phyloP scores from a whole-genome alignment of 2,329 filamentous ascomycete species.

The Leptographium flavum region DNA sequence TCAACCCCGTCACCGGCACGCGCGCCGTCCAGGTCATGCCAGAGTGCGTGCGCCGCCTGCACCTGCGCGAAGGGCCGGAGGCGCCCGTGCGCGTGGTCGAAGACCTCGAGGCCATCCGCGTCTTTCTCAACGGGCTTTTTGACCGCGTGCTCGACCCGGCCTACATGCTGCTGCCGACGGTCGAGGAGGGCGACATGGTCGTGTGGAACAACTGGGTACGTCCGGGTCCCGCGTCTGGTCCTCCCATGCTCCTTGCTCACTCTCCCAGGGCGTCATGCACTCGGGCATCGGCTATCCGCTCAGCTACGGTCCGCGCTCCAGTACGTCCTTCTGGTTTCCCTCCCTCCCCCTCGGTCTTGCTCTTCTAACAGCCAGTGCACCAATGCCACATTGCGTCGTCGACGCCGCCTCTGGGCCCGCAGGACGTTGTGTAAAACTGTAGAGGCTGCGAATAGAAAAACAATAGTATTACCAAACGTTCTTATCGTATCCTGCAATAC shows the following conservation, averaged over 20 bases:
- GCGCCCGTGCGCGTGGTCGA: slow-evolving; percentile 22
- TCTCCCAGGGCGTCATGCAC: slow-evolving; percentile 19
- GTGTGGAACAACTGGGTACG: slow-evolving; percentile 24
- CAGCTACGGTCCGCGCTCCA: neutral
- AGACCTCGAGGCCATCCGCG: slow-evolving; percentile 22
- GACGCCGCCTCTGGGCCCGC: neutral
- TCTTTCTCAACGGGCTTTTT: slow-evolving; percentile 21
- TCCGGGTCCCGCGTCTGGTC: neutral
- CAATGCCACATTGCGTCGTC: neutral
- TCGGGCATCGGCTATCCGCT: slow-evolving; percentile 25
- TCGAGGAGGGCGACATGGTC: slow-evolving; percentile 26
- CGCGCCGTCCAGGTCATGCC: slow-evolving; percentile 27
- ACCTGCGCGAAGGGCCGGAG: slow-evolving; percentile 18
- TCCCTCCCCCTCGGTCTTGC: neutral
- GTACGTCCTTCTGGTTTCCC: neutral
- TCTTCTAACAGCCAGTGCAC: neutral
- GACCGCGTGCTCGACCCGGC: slow-evolving; percentile 24
- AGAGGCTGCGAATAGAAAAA: too few relatives aligned
- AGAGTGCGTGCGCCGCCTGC: slow-evolving; percentile 24
- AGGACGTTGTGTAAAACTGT: neutral
- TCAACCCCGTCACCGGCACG: slow-evolving; percentile 25
- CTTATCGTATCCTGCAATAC: too few relatives aligned
- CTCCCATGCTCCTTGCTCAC: neutral
- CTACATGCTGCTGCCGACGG: slow-evolving; percentile 22
- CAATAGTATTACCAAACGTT: too few relatives aligned